A percentile compares a stretch with the other conserved stretches of the same genome.
Conservation (phyloP, 1,139 yeast species). For the Dujonia santamariae region DNA sequence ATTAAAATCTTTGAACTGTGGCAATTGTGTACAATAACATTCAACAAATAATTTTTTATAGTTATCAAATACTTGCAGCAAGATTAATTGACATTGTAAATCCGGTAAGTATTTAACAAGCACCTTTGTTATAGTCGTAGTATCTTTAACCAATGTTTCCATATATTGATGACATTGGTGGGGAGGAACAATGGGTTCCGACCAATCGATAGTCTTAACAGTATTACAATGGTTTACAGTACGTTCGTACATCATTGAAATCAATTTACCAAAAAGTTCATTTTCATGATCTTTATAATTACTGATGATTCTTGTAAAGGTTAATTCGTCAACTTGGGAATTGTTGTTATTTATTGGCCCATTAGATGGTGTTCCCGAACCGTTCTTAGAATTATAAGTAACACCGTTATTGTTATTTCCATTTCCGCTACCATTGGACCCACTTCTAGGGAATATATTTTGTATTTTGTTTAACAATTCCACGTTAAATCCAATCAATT, state of each 20-base stretch:
- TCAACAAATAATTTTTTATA: slow-evolving; percentile 57
- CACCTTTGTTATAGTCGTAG: slow-evolving; percentile 59
- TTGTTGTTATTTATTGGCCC: slow-evolving; percentile 5
- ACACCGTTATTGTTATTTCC: slow-evolving; percentile 11
- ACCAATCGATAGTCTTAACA: slow-evolving; percentile 50
- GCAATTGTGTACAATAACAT: slow-evolving; percentile 50
- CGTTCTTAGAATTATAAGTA: slow-evolving; percentile 9
- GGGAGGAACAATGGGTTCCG: slow-evolving; percentile 37
- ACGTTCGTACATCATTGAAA: slow-evolving; percentile 69
- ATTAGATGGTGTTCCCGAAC: no score
- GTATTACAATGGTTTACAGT: slow-evolving; percentile 47
- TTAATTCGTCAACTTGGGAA: slow-evolving; percentile 33
- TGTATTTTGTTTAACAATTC: slow-evolving; percentile 21
- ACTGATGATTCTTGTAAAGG: slow-evolving; percentile 26
- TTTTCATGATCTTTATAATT: slow-evolving; percentile 58
- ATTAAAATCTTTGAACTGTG: slow-evolving; percentile 49
- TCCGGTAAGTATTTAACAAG: slow-evolving; percentile 58
- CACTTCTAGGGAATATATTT: slow-evolving; percentile 13
- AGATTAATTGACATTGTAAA: slow-evolving; percentile 43
- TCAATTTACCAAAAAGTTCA: slow-evolving; percentile 64
- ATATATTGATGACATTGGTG: slow-evolving; percentile 58
- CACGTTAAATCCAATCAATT: slow-evolving; percentile 45
- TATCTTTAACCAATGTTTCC: slow-evolving; percentile 66
- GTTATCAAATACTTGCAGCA: slow-evolving; percentile 58
- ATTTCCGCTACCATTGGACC: slow-evolving; percentile 9